Evolutionary conservation across 805 yeast genomes (phyloP), one percentile per base, ranked within the genome.

Genomic region (Kuraishia cidri): DNA sequence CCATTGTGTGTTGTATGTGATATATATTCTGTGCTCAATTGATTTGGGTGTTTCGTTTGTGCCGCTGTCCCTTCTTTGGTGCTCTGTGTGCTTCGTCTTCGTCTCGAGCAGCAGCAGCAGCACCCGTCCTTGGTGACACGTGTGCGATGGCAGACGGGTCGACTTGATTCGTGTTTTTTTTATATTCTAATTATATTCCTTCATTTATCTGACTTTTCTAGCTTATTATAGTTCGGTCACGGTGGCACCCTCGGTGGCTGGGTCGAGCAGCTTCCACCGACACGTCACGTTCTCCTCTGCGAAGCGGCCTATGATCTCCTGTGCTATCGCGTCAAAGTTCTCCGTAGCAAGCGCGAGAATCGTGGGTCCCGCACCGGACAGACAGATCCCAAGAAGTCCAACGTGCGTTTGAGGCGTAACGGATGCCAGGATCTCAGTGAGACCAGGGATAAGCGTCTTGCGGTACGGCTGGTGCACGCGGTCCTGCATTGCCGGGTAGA

Each of bases 281-380:
- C 97, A 88, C 21, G 64, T 56, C 37, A 92, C 83, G 26, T 49
- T 47, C 43, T 82, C 79, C 41, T 74, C 62, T 33, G 66, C 56
- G 58, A 92, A 88, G 37, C 84, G 69, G 35, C 60, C 58, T 31
- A 86, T 68, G 41, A 92, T 87, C 33, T 77, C 83, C 5, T 55
- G 52, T 6, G 98, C 95, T 45, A 92, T 87, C 9, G 62, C 67
- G 6, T 87, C 96, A 45, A 77, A 92, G 54, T 85, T 83, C 13
- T 73, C 79, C 4, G 96, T 87, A 4, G 98, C 97, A 41, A 92
- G 69, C 26, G 95, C 94, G 41, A 92, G 64, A 36, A 92, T 88
- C 6, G 98, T 92, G 36, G 98, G 98, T 6, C 98, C 98, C 5
- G 98, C 98, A 33, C 98, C 98, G 18, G 95, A 82, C 37, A 92